Conservation (phyloP, 768 basidiomycete species). For the Paxillus rubicundulus region DNA sequence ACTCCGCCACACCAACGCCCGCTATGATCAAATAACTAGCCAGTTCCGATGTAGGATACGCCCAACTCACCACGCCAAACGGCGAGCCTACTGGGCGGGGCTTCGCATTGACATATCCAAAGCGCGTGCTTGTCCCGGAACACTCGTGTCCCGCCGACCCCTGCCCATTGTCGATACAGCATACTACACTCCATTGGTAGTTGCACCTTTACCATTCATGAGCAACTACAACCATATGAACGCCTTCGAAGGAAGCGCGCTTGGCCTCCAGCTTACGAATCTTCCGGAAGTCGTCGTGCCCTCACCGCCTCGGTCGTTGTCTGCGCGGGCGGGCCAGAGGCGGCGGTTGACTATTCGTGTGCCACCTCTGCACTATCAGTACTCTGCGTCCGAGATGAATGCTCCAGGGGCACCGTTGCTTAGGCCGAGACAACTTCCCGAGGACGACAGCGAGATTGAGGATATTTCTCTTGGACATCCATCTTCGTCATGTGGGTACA, state of each 20-base stretch:
- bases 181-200: not conserved
- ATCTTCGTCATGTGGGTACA: constrained; percentile 15
- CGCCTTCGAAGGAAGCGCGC: not conserved
- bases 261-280: constrained; percentile 1
- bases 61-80: constrained; percentile 47
- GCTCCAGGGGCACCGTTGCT: constrained; percentile 27
- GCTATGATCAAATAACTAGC: constrained; percentile 38
- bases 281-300: not conserved
- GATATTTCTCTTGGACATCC: constrained; percentile 10
- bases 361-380: constrained; percentile 1
- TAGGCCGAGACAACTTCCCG: constrained; percentile 23
- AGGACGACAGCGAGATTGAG: constrained; percentile 19
- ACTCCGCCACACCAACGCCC: constrained; percentile 44
- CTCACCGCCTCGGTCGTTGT: not conserved
- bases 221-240: not conserved
- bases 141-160: constrained; percentile 40
- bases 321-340: not conserved
- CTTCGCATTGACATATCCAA: constrained; percentile 43
- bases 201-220: not conserved
- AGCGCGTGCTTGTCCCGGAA: constrained; percentile 40
- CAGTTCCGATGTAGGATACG: constrained; percentile 34
- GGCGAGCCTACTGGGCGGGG: constrained; percentile 42
- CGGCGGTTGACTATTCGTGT: constrained; percentile 3
- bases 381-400: not conserved
- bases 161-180: constrained; percentile 36